These are phyloP conservation scores for apple (Malus domestica) DNA, from an alignment of 306 rosid genomes.

Conservation along the genomic window DNA sequence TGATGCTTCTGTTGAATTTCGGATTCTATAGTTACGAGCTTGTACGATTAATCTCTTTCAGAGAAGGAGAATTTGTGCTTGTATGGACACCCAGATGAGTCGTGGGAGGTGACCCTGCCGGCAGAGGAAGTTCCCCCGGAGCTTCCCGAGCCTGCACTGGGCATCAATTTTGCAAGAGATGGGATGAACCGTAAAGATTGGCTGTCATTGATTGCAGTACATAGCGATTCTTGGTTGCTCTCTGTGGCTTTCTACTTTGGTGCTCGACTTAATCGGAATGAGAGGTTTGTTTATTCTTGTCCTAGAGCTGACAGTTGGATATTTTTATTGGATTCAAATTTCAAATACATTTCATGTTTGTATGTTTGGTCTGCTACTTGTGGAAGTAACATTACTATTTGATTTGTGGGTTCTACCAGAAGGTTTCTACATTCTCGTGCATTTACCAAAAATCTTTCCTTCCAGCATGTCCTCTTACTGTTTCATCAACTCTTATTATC, in stretches of 20 bases:
- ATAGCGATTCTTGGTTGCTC: constrained; percentile 55
- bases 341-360: neutral
- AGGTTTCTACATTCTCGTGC: neutral
- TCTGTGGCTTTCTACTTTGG: constrained; percentile 60
- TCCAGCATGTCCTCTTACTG: neutral
- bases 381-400: neutral
- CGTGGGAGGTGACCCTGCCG: constrained; percentile 50
- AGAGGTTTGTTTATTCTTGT: constrained; percentile 28
- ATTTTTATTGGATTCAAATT: neutral
- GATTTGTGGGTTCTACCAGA: neutral
- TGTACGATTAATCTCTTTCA: neutral
- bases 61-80: constrained; percentile 54
- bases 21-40: neutral
- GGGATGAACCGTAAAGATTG: constrained; percentile 52
- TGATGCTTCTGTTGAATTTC: neutral
- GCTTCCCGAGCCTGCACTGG: constrained; percentile 55
- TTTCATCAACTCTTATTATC: neutral
- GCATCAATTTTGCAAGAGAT: constrained; percentile 63
- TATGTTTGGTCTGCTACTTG: neutral
- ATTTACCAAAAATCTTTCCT: neutral
- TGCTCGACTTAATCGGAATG: constrained; percentile 55
- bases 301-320: neutral
- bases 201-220: constrained; percentile 60
- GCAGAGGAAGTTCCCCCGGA: constrained; percentile 57
- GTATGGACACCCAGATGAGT: constrained; percentile 47